Evolutionary conservation across 2,329 filamentous ascomycete genomes (phyloP).

Genomic region (Aspergillus chevalieri): DNA sequence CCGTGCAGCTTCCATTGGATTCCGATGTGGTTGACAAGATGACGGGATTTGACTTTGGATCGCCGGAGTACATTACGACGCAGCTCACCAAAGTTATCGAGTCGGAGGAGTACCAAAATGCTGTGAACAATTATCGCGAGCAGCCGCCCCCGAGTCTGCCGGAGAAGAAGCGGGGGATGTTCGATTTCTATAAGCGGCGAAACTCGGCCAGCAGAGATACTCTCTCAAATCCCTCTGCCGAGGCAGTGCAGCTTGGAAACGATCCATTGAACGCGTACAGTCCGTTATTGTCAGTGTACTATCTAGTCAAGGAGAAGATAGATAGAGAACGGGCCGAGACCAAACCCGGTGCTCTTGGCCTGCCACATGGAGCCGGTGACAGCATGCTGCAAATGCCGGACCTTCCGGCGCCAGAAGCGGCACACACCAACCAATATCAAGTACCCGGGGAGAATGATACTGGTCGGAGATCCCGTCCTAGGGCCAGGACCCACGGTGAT

Average conservation of each 20-base stretch:
- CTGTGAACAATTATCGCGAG: slow-evolving; percentile 67
- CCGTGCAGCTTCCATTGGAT: slow-evolving; percentile 78
- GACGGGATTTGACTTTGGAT: slow-evolving; percentile 96
- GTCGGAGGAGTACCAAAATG: slow-evolving; percentile 88
- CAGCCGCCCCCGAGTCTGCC: slow-evolving; percentile 52
- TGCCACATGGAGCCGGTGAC: slow-evolving; percentile 53
- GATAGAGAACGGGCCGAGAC: slow-evolving; percentile 63
- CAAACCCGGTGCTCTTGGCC: slow-evolving; percentile 54
- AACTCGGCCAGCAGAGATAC: slow-evolving; percentile 90
- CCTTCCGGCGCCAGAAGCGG: slow-evolving; percentile 72
- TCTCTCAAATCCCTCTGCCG: slow-evolving; percentile 72
- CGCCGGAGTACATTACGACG: slow-evolving; percentile 71
- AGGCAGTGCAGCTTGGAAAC: slow-evolving; percentile 72
- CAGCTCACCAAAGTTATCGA: slow-evolving; percentile 83
- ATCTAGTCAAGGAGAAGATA: slow-evolving; percentile 90
- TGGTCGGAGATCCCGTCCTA: slow-evolving; percentile 72
- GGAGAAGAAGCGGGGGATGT: slow-evolving; percentile 83
- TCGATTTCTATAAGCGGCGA: slow-evolving; percentile 93
- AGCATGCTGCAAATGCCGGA: slow-evolving; percentile 62
- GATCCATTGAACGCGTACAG: slow-evolving; percentile 92
- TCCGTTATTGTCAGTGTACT: slow-evolving; percentile 88
- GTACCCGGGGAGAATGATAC: slow-evolving; percentile 84
- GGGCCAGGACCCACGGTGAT: slow-evolving; percentile 89
- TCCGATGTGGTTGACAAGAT: slow-evolving; percentile 79
- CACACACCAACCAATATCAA: slow-evolving; percentile 87